Conservation (phyloP, 495 filamentous ascomycete species). For the Xylaria acuta region DNA sequence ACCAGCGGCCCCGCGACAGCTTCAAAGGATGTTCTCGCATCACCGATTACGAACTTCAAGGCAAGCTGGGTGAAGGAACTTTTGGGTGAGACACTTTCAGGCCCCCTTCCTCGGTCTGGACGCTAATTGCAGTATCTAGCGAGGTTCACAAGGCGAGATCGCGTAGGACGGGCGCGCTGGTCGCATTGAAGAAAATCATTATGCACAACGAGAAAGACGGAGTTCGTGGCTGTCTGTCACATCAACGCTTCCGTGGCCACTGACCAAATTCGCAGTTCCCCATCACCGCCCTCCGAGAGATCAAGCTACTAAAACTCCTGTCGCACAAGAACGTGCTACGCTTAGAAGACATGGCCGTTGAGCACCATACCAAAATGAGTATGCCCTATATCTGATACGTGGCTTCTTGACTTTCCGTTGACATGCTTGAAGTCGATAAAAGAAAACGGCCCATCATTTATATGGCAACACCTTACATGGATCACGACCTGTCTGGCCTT, state of each 20-base stretch:
- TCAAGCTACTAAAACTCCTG: constrained; percentile 94
- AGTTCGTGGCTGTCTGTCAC: constrained; percentile 50
- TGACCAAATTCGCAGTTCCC: constrained; percentile 61
- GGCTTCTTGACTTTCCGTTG: constrained; percentile 13
- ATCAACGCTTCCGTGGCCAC: not conserved
- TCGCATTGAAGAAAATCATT: constrained; percentile 94
- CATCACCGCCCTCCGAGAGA: constrained; percentile 82
- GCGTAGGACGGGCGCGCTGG: constrained; percentile 70
- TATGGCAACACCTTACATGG: constrained; percentile 99
- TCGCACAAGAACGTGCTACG: constrained; percentile 87
- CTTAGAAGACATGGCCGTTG: constrained; percentile 95
- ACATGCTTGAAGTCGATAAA: constrained; percentile 63
- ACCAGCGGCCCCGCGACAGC: constrained; percentile 54
- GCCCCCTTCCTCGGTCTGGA: not conserved
- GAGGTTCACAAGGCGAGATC: constrained; percentile 92
- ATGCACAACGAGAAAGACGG: constrained; percentile 88
- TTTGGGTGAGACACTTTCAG: constrained; percentile 71
- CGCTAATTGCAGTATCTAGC: constrained; percentile 49
- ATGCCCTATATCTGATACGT: constrained; percentile 32
- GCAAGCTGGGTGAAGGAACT: constrained; percentile 95
- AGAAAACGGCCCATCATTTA: constrained; percentile 89
- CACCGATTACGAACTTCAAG: constrained; percentile 82
- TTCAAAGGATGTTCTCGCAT: constrained; percentile 90
- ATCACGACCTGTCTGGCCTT: constrained; percentile 94
- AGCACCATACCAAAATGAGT: constrained; percentile 71